These are phyloP conservation scores for Eutrema heterophyllum DNA, from an alignment of 345 rosid species.

Conservation along the genomic window DNA sequence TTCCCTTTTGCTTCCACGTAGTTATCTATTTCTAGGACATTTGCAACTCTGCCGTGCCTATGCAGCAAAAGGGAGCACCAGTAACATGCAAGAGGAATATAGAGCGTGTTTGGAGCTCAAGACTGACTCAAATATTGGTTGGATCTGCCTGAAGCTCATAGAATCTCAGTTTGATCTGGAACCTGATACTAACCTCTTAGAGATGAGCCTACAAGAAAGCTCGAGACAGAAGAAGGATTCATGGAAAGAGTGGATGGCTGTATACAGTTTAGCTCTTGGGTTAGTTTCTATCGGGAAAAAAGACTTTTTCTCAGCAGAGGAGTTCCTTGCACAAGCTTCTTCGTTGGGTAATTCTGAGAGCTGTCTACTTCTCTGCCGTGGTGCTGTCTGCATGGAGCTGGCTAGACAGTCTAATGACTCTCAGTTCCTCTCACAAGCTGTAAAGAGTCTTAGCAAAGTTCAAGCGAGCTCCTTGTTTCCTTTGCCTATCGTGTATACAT, in stretches of 20 bases:
- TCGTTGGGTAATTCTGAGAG: constrained; percentile 49
- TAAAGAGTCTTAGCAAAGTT: constrained; percentile 60
- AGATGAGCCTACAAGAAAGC: constrained; percentile 47
- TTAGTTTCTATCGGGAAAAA: constrained; percentile 45
- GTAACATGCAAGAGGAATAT: constrained; percentile 48
- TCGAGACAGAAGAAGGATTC: constrained; percentile 40
- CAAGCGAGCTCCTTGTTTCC: constrained; percentile 42
- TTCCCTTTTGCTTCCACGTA: constrained; percentile 53
- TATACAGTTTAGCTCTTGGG: constrained; percentile 51
- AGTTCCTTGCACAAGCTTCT: constrained; percentile 60
- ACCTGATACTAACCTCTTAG: constrained; percentile 42
- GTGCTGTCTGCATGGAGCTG: constrained; percentile 68
- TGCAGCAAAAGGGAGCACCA: constrained; percentile 52
- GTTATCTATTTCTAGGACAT: constrained; percentile 67
- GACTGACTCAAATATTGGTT: constrained; percentile 67
- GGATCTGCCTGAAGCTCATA: constrained; percentile 68
- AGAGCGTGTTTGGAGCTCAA: constrained; percentile 68
- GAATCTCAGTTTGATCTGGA: constrained; percentile 57
- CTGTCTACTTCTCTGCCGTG: constrained; percentile 75
- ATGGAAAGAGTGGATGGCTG: constrained; percentile 57
- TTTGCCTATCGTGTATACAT: constrained; percentile 58
- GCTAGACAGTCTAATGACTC: constrained; percentile 57
- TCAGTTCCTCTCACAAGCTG: constrained; percentile 50
- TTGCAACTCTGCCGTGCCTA: constrained; percentile 72
- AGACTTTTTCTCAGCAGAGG: constrained; percentile 58